These are phyloP conservation scores for Hsuehochloa calcarea DNA, from an alignment of 176 grass and related monocot genomes.

Conservation along the genomic window DNA sequence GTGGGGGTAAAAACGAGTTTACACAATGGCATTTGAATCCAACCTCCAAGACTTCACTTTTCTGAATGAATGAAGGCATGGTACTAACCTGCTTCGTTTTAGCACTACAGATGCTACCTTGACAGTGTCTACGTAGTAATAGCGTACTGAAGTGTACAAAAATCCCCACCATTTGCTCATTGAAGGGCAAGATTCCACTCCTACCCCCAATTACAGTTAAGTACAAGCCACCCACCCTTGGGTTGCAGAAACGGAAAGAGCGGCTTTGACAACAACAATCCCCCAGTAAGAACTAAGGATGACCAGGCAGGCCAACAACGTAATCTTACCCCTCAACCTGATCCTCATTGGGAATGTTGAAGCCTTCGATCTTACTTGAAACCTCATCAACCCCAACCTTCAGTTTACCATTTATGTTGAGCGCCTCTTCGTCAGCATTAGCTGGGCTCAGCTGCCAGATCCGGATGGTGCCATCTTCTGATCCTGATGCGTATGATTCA, in stretches of 20 bases:
- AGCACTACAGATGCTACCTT: not conserved
- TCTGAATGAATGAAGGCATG: not conserved
- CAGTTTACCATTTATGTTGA: conserved; percentile 41
- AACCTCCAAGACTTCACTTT: not conserved
- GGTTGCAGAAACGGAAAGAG: not conserved
- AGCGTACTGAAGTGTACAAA: not conserved
- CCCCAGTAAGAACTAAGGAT: not conserved
- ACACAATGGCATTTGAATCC: not conserved
- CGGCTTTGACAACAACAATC: not conserved
- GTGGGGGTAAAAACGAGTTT: not conserved
- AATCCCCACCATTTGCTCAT: conserved; percentile 1
- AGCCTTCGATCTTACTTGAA: conserved; percentile 64
- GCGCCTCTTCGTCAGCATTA: conserved; percentile 38
- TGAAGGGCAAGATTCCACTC: not conserved
- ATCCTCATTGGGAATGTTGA: conserved; percentile 20
- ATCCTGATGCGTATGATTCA: conserved; percentile 88
- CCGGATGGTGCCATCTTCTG: conserved; percentile 85
- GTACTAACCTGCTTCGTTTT: not conserved
- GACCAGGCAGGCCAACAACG: not conserved
- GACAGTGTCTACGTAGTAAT: not conserved
- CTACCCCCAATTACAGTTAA: not conserved
- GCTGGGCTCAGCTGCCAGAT: conserved; percentile 64
- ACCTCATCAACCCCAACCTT: conserved; percentile 55
- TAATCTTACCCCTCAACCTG: not conserved
- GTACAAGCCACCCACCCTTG: not conserved